These are phyloP conservation scores for Colletotrichum noveboracense DNA, from an alignment of 2,329 filamentous ascomycete species.

Conservation along the genomic window DNA sequence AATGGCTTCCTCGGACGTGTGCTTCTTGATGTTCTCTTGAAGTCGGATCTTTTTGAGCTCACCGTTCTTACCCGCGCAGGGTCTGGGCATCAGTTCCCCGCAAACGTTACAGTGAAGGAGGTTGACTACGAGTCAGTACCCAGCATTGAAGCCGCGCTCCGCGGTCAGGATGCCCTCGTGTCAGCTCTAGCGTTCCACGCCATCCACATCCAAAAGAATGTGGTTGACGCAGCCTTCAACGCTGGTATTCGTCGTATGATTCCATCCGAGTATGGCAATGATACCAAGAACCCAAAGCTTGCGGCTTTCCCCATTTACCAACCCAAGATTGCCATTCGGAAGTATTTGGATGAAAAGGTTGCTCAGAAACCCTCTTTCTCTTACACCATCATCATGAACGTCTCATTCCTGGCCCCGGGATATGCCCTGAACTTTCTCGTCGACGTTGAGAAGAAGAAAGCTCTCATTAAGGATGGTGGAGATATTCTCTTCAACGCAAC, in stretches of 20 bases:
- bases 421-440: slow-evolving; percentile 4
- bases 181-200: slow-evolving; percentile 44
- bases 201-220: slow-evolving; percentile 48
- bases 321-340: slow-evolving; percentile 25
- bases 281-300: slow-evolving; percentile 28
- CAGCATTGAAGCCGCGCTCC: slow-evolving; percentile 54
- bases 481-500: slow-evolving; percentile 49
- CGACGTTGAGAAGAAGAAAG: slow-evolving; percentile 23
- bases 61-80: slow-evolving; percentile 41
- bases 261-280: slow-evolving; percentile 52
- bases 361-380: slow-evolving; percentile 24
- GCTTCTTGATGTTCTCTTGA: slow-evolving; percentile 34
- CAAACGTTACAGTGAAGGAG: slow-evolving; percentile 33
- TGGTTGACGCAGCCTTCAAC: slow-evolving; percentile 57
- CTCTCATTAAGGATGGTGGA: slow-evolving; percentile 56
- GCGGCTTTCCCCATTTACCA: slow-evolving; percentile 24
- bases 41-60: slow-evolving; percentile 37
- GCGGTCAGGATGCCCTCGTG: slow-evolving; percentile 62
- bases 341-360: slow-evolving; percentile 12
- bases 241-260: slow-evolving; percentile 62
- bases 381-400: slow-evolving; percentile 44
- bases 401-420: slow-evolving; percentile 43
- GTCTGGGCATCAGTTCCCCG: slow-evolving; percentile 43
- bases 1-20: slow-evolving; percentile 34
- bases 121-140: slow-evolving; percentile 42